Base-by-base conservation (phyloP, 2,329 filamentous ascomycete genomes). In the Furcasterigmium furcatum region DNA sequence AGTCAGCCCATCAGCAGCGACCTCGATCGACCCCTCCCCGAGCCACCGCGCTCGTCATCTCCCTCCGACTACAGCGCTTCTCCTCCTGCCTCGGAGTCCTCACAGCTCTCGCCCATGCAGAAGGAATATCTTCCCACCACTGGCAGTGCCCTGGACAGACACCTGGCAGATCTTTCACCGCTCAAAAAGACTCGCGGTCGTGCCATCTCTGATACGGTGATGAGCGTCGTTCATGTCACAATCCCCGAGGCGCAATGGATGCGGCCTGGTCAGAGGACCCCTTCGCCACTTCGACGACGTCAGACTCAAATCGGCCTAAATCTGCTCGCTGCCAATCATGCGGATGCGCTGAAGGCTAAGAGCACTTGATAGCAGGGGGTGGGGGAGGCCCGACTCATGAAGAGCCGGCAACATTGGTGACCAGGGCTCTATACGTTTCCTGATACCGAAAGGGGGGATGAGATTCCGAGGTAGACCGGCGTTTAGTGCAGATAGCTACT, bases 11-110 rank as follows among this genome's bases (percentile, higher is more conserved):
- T 20, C n/a, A 7, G 32, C 38, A 4, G 39, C 44, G 2, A 13
- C 16, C 9, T 34, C 20, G 5, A 12, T 34, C 13, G 9, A 20
- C 21, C 42, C n/a, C 18, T 36, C 14, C 30, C 38, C 4, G 27
- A 41, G 12, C 41, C 46, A n/a, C 30, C 16, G 7, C 21, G 34
- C 29, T 27, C 40, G 10, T 9, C 38, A 8, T 58, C 56, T 2
- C 32, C 52, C 4, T 59, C 55, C 3, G 55, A 59, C 30, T 56
- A 58, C 40, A 52, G 53, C n/a, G 44, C 27, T 9, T 42, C 40
- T 5, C 40, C 18, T 5, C 34, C 32, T 10, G 24, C 38, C 3
- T 36, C 43, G 9, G 30, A 49, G 19, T 34, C 9, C 16, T 42
- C 40, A 2, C 27, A 42, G 14, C 12, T 34, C 19, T 42, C 27